Base-by-base conservation (phyloP, 805 yeast genomes). In the Saccharomyces jurei region DNA sequence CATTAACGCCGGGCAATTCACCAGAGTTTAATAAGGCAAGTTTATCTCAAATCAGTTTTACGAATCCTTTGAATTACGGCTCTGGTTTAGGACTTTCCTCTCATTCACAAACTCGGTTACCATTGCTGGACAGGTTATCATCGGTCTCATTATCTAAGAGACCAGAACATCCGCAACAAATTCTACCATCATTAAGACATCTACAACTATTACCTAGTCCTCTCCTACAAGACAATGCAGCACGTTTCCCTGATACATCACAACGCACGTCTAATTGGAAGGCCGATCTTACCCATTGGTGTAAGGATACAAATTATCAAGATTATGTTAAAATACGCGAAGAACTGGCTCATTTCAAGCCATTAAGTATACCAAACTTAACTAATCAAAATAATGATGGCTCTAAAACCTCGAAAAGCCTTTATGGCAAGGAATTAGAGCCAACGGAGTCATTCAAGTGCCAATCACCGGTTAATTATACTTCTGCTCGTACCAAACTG, bases 191-290 rank as follows among this genome's bases (percentile, higher is more conserved):
- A 3, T 57, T 70, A 17, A 63, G 62, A 52, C 66, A 70, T 54
- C 54, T 70, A 41, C 63, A 67, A 53, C 54, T 70, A 44, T 51
- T 69, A 28, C 71, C 70, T 3, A 62, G 67, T 53, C 68, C 63
- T 9, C 58, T 62, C 22, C 52, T 61, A 6, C 72, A 67, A 54
- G 68, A 68, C 53, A 60, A 63, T 49, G 65, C 73, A 10, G 58
- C 57, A 47, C 53, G 60, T 22, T 70, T 68, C 54, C 73, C 74
- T 10, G 74, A 70, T 50, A 70, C 74, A 2, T 66, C 72, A 14
- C 65, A 63, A 41, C 54, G 49, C 6, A 70, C 72, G 0, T 62
- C 69, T 21, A 41, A 59, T 25, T 69, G 73, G 73, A 67, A 62
- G 50, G 62, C 65, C 31, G 68, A 63, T 49, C 51, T 70, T 46